Percentiles rank a stretch among this genome's conserved stretches.
These are phyloP conservation scores for Wickerhamomyces bisporus DNA, from an alignment of 805 yeast genomes.

Conservation along the genomic window DNA sequence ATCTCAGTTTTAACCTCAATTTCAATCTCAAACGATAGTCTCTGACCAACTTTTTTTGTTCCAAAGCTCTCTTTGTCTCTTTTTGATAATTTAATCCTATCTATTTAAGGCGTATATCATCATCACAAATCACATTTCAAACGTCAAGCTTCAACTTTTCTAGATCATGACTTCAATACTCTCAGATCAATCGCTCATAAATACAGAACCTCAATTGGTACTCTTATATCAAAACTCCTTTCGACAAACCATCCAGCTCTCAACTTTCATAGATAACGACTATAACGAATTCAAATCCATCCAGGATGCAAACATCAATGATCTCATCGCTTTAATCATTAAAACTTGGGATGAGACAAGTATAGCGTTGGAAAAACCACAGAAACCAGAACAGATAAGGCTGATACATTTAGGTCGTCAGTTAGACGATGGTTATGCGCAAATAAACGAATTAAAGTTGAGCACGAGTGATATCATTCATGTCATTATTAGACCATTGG, in stretches of 20 bases:
- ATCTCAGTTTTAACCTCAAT: too few relatives aligned
- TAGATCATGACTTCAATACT: background rate
- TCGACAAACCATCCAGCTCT: background rate
- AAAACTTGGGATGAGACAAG: background rate
- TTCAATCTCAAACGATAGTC: too few relatives aligned
- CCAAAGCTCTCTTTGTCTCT: too few relatives aligned
- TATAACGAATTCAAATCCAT: background rate
- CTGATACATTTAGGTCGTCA: slow-evolving; percentile 28
- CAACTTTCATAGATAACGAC: background rate
- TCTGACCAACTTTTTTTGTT: too few relatives aligned
- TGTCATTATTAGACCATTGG: slow-evolving; percentile 25
- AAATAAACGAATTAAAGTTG: slow-evolving; percentile 11
- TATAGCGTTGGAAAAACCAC: background rate
- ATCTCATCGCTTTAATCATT: background rate
- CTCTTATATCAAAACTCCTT: background rate
- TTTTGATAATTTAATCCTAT: too few relatives aligned
- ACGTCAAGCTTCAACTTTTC: too few relatives aligned
- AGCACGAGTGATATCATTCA: slow-evolving; percentile 25
- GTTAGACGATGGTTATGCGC: slow-evolving; percentile 12
- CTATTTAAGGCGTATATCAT: too few relatives aligned
- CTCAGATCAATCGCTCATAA: background rate
- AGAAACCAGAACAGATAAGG: slow-evolving; percentile 12
- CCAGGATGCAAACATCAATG: background rate
- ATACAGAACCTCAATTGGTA: background rate
- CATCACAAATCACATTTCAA: too few relatives aligned